Percentiles rank a stretch among this genome's conserved stretches.
Evolutionary conservation across 2,329 filamentous ascomycete genomes (phyloP).

Genomic region (Pseudocercospora vitis): DNA sequence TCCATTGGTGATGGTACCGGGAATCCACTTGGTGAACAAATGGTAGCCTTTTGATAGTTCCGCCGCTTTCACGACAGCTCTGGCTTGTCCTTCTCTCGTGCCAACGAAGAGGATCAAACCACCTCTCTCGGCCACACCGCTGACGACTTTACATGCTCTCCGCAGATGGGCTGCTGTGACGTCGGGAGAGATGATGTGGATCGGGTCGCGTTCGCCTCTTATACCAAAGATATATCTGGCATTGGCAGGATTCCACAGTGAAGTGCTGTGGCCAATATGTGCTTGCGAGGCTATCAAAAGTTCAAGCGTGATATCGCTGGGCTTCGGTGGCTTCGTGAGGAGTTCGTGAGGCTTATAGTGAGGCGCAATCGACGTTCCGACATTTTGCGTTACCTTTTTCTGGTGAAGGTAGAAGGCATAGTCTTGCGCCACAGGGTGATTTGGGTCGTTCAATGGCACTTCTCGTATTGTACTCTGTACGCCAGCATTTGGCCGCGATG

Average conservation of each 20-base stretch:
- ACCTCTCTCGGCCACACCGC: constrained; percentile 77
- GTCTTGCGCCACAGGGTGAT: constrained; percentile 41
- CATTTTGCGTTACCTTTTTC: constrained; percentile 37
- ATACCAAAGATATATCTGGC: constrained; percentile 92
- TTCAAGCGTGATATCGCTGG: constrained; percentile 83
- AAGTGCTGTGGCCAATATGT: constrained; percentile 87
- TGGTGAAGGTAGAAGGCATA: constrained; percentile 47
- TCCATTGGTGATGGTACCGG: constrained; percentile 88
- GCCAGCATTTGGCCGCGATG: constrained; percentile 6
- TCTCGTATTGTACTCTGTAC: constrained; percentile 33
- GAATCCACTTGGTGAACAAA: constrained; percentile 89
- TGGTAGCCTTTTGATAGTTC: constrained; percentile 77
- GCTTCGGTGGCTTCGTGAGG: constrained; percentile 69
- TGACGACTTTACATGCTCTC: constrained; percentile 88
- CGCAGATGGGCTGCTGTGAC: constrained; percentile 83
- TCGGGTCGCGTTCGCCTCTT: constrained; percentile 72
- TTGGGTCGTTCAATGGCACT: constrained; percentile 37
- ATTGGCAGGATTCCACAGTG: constrained; percentile 92
- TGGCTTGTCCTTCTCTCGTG: constrained; percentile 77
- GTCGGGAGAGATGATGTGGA: constrained; percentile 80
- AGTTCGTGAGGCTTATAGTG: constrained; percentile 67
- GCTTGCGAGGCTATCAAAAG: constrained; percentile 83
- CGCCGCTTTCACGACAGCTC: constrained; percentile 77
- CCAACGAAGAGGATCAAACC: constrained; percentile 90
- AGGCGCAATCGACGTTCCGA: constrained; percentile 45